Base-by-base conservation (phyloP, 179 eudicot genomes). In the Drosera spatulata region DNA sequence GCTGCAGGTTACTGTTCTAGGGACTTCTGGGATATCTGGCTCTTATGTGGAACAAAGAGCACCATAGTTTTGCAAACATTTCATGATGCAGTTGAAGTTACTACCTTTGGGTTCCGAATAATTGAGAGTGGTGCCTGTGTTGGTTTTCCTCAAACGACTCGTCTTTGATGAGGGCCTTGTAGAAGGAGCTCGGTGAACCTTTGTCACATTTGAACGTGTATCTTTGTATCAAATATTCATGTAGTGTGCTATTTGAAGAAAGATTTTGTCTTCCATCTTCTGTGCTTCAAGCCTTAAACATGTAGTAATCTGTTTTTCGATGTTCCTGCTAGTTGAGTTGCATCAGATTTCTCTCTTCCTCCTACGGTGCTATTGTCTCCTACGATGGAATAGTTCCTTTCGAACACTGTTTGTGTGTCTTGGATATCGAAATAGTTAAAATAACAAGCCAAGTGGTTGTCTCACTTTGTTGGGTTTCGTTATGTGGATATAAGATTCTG, bases 11-110 rank as follows among this genome's bases (percentile, higher is more conserved):
- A 75, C 97, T 6, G 89, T 89, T 58, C 78, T 89, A 15, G 97
- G 91, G 64, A 89, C 95, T 15, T 89, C 89, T 58, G 97, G 97
- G 61, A 75, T 89, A 49, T 77, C 97, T 54, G 97, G 97, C 67
- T 89, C 97, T 38, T 89, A 84, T 67, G 81, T 89, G 56, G 97
- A 86, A 81, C 86, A 86, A 69, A 80, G 97, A 81, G 85, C 79
- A 53, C 50, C 54, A 61, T 64, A 65, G 50, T 50, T 15, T 58
- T 50, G 33, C 33, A 22, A 22, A 22, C 33, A 53, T 7, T n/a
- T n/a, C 22, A n/a, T 53, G 56, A n/a, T 53, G 22, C 15, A 33
- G 22, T 14, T n/a, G 15, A n/a, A 33, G 56, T n/a, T 2, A 6
- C 22, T 14, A 7, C 37, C 8, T 53, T 53, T 53, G 56, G 56